phyloP scores from a whole-genome alignment of 2,329 filamentous ascomycete genomes.

The Sporothrix brasiliensis region DNA sequence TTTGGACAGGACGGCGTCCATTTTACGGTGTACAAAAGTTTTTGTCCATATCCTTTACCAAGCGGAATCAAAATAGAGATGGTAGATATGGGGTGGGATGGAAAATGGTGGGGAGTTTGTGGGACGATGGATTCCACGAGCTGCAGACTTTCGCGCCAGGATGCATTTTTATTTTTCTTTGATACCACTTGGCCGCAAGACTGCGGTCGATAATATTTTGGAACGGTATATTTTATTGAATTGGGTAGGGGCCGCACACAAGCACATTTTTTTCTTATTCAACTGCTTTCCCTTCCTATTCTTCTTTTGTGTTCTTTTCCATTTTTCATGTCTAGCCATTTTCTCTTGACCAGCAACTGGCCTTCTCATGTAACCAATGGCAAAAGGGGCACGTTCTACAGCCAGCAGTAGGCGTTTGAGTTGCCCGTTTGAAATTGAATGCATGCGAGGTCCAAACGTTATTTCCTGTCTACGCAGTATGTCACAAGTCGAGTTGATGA shows the following conservation, averaged over 20 bases:
- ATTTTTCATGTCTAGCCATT: no score
- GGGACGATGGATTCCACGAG: not conserved
- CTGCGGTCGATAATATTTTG: not conserved
- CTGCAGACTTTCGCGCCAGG: not conserved
- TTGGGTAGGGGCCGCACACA: not conserved
- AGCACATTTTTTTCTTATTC: not conserved
- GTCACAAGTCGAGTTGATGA: no score
- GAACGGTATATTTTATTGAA: not conserved
- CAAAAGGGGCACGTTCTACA: no score
- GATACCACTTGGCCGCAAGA: not conserved
- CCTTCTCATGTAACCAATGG: no score
- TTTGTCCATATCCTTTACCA: not conserved
- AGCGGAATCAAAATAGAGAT: not conserved
- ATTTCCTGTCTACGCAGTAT: no score
- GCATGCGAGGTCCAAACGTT: no score
- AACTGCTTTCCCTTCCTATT: no score
- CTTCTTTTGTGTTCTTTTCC: no score
- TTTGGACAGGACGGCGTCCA: not conserved
- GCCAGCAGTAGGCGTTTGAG: no score
- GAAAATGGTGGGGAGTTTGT: not conserved
- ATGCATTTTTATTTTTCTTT: conserved; percentile 6
- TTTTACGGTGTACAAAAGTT: conserved; percentile 22
- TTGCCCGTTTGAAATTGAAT: no score
- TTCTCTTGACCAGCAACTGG: no score
- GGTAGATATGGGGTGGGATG: conserved; percentile 3